Evolutionary conservation across 2,329 filamentous ascomycete species (phyloP), one percentile per base, ranked within the genome.

Genomic region (Pseudogymnoascus sp.): DNA sequence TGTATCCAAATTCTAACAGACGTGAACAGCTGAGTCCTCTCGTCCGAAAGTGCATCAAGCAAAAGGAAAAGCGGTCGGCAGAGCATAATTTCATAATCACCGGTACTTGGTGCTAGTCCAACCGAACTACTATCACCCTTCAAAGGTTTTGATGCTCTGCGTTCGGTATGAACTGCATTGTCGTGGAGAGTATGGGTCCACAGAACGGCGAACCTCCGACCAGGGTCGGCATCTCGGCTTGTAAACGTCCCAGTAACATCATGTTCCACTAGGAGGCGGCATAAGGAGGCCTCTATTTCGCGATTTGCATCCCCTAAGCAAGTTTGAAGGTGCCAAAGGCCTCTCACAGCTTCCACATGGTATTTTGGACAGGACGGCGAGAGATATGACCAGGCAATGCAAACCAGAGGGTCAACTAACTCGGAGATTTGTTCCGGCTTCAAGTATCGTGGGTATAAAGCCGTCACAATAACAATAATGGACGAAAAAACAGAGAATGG

Each of bases 271-370:
- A 96, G 86, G 2, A 92, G 75, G 25, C 82, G 80, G 22, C 86
- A 82, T 39, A 96, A 84, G 0, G 89, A 85, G 22, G 90, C 90
- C 73, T 96, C 92, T 4, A 96, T 86, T 50, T 92, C 84, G 59
- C 88, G 86, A 67, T 86, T 86, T 1, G 81, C 76, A 38, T 81
- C 76, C 1, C 87, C 83, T 11, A 96, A 81, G 0, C 86, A 82
- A 22, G 81, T 83, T 67, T 97, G 92, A 59, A 99, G 77, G 66
- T 91, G 86, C 90, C 94, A 96, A 38, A 99, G 77, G 67, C 86
- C 88, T 62, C 89, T 86, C 7, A 95, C 90, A 16, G 92, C 87
- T 75, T 99, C 95, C 33, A 99, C 92, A 70, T 97, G 94, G 67
- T 93, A 95, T 70, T 96, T 96, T 0, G 92, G 92, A 64, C 87